These are phyloP conservation scores for Polytolypa hystricis DNA, from an alignment of 2,329 filamentous ascomycete species.

Conservation along the genomic window DNA sequence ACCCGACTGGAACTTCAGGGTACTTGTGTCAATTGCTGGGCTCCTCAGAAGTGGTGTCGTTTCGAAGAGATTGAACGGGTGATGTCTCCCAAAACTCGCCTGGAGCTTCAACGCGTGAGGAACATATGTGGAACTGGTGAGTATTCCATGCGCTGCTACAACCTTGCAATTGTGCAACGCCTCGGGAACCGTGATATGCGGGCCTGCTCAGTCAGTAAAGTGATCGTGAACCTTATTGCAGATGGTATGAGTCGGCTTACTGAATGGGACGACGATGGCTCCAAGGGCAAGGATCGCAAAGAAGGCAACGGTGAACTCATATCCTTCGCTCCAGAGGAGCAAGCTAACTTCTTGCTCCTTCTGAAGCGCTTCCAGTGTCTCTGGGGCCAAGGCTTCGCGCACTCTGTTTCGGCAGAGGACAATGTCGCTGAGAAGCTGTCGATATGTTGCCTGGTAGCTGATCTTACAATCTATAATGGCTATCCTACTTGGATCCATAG, in stretches of 20 bases:
- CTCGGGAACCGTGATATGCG: no score
- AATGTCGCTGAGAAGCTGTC: background rate
- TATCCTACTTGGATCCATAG: background rate
- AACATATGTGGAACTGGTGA: no score
- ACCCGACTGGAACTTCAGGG: slow-evolving; percentile 20
- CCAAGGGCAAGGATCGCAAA: slow-evolving; percentile 24
- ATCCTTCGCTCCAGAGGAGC: slow-evolving; percentile 24
- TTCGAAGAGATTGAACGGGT: no score
- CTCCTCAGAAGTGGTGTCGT: slow-evolving; percentile 16
- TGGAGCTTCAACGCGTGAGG: no score
- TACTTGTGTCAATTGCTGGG: slow-evolving; percentile 9
- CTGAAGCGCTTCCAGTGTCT: slow-evolving; percentile 10
- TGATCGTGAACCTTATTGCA: no score
- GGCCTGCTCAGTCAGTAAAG: no score
- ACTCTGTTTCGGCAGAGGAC: background rate
- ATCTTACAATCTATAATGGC: background rate
- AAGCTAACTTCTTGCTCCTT: slow-evolving; percentile 23
- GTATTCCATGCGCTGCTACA: no score
- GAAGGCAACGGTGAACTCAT: slow-evolving; percentile 27
- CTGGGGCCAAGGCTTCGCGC: background rate
- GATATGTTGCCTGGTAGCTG: background rate
- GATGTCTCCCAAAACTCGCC: no score
- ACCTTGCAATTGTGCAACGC: no score
- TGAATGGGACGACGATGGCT: slow-evolving; percentile 25
- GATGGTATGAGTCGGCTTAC: no score